Base-by-base conservation (phyloP, 768 basidiomycete genomes). In the Kwoniella pini region DNA sequence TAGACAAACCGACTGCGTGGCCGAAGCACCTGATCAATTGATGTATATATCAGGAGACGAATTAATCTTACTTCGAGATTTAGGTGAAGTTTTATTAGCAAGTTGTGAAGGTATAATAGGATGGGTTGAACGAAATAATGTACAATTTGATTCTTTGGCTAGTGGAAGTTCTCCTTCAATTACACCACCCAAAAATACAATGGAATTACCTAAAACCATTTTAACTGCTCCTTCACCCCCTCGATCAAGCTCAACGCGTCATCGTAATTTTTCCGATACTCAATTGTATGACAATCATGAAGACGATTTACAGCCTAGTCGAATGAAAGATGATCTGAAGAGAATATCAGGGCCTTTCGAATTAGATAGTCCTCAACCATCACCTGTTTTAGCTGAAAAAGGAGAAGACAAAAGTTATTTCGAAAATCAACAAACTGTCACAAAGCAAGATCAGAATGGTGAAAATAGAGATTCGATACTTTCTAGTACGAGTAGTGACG, bases 91-190 rank as follows among this genome's bases (percentile, higher is more conserved):
- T 33, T 31, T 66, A 10, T 44, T 72, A 33, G 73, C 70, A 3
- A 68, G 62, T 2, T 75, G 73, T 49, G 73, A 75, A 60, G 71
- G 70, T 43, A 65, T 75, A 2, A 65, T 75, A 15, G 73, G 73
- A n/a, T 72, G 73, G 70, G 70, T 70, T 17, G 54, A 70, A 27
- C 45, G 51, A 33, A 62, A 66, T 10, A 36, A 69, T 27, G 62
- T 74, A 17, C 19, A 44, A 26, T 67, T 72, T 42, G 60, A 55
- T 28, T 51, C 55, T 10, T 43, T 60, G 11, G 45, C 60, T 54
- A 38, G 65, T 36, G 33, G 33, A 15, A 36, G 33, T 36, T 36
- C 33, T 7, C 33, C 33, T 56, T 19, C 27, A 22, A 56, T 53
- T 40, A 54, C 43, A 26, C 42, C 38, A 26, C n/a, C 42, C 26